Conservation (phyloP, 192 early-diverging fungal species). For the Entomortierella chlamydospora region DNA sequence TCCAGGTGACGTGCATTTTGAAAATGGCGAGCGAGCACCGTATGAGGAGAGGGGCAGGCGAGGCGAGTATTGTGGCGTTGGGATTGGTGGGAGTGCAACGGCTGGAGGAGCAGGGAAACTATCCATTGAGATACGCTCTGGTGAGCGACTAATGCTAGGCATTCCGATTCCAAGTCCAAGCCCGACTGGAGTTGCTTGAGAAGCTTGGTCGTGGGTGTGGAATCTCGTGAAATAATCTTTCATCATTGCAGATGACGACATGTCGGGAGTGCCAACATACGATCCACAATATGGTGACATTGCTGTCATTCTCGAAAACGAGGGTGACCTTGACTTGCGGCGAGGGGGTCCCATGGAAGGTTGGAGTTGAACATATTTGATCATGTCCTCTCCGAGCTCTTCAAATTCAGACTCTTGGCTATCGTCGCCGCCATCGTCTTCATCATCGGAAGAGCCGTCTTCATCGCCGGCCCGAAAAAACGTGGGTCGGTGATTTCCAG, state of each 20-base stretch:
- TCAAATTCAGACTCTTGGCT: constrained; percentile 48
- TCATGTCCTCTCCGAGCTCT: constrained; percentile 52
- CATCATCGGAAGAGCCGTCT: constrained; percentile 5
- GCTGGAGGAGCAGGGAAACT: constrained; percentile 4
- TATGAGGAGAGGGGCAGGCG: background rate
- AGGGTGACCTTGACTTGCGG: constrained; percentile 27
- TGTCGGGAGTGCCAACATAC: constrained; percentile 13
- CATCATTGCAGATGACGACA: constrained; percentile 37
- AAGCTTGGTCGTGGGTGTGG: constrained; percentile 5
- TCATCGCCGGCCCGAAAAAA: constrained; percentile 6
- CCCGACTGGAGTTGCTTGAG: background rate
- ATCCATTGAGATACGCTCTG: constrained; percentile 6
- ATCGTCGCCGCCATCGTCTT: constrained; percentile 27
- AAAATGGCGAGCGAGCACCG: background rate
- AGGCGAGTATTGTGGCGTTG: constrained; percentile 9
- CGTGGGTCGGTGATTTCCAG: constrained; percentile 21
- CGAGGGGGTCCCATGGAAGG: constrained; percentile 24
- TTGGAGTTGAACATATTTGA: constrained; percentile 49
- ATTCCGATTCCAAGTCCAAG: constrained; percentile 13
- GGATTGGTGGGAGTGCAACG: background rate
- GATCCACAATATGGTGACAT: background rate
- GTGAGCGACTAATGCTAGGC: constrained; percentile 10
- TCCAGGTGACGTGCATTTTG: background rate
- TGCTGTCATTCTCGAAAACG: constrained; percentile 10
- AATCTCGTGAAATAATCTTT: constrained; percentile 6